A percentile compares a stretch with the other conserved stretches of the same genome.
phyloP scores from a whole-genome alignment of 768 basidiomycete species.

The Agaricus blazei region DNA sequence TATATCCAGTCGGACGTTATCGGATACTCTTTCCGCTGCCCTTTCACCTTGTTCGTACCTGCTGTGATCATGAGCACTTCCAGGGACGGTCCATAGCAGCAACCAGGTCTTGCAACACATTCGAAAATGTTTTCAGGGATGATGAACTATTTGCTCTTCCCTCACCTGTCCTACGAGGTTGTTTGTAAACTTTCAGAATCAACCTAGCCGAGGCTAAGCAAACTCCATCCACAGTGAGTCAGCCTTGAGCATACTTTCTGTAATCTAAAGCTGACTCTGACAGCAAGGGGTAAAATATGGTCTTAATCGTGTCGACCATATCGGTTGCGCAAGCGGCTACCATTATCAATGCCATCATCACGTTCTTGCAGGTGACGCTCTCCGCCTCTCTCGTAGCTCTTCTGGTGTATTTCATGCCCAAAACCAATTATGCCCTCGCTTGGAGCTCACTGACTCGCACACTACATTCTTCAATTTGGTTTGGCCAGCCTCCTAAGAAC shows the following conservation, averaged over 20 bases:
- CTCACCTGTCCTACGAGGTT: too few species aligned
- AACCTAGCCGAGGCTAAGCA: too few species aligned
- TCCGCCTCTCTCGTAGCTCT: constrained; percentile 15
- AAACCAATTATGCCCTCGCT: constrained; percentile 13
- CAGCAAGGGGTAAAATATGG: not conserved
- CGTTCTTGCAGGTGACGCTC: constrained; percentile 15
- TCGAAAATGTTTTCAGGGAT: too few species aligned
- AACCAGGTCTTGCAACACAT: too few species aligned
- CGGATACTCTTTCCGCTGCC: too few species aligned
- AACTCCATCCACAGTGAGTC: not conserved
- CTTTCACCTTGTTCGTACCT: too few species aligned
- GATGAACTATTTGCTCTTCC: too few species aligned
- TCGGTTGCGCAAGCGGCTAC: constrained; percentile 19
- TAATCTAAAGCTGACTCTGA: not conserved
- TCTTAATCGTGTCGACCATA: constrained; percentile 8
- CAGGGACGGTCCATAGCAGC: too few species aligned
- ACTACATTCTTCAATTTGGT: constrained; percentile 17
- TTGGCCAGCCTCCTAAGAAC: constrained; percentile 15
- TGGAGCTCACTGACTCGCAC: constrained; percentile 16
- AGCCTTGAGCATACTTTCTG: not conserved
- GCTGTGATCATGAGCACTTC: too few species aligned
- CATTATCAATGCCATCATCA: constrained; percentile 16
- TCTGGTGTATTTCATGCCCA: constrained; percentile 13
- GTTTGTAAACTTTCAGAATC: too few species aligned
- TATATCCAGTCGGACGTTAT: too few species aligned